Evolutionary conservation across 208 protist species (phyloP).

Genomic region (Jaenimonas drosophilae): DNA sequence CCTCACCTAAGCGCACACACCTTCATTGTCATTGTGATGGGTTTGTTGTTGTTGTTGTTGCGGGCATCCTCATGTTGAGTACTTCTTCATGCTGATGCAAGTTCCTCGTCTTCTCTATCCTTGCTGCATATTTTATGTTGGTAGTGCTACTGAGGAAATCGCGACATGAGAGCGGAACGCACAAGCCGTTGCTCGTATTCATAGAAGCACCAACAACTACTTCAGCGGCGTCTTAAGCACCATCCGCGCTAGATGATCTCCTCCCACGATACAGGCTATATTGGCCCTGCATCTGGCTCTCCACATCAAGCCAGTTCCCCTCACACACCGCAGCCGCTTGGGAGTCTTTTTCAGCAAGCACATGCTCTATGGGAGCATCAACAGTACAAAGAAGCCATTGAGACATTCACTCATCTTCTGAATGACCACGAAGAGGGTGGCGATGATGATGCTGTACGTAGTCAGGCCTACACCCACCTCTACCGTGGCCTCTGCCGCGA

Average conservation of each 20-base stretch:
- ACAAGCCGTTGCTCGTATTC: slow-evolving; percentile 1
- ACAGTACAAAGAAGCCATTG: not conserved
- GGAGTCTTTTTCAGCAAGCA: too few relatives aligned
- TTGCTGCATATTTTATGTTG: slow-evolving; percentile 3
- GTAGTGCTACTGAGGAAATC: not conserved
- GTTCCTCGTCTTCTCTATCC: not conserved
- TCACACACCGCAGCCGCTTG: too few relatives aligned
- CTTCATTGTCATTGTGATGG: not conserved
- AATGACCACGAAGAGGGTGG: not conserved
- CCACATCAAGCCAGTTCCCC: too few relatives aligned
- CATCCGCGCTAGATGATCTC: too few relatives aligned
- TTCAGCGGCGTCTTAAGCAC: too few relatives aligned
- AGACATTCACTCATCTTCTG: slow-evolving; percentile 8
- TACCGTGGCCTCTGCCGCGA: slow-evolving; percentile 42
- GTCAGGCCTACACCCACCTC: slow-evolving; percentile 9
- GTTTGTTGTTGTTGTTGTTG: not conserved
- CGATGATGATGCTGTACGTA: slow-evolving; percentile 3
- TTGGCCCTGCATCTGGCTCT: too few relatives aligned
- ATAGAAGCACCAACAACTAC: not conserved
- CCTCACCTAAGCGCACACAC: not conserved
- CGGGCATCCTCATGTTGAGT: not conserved
- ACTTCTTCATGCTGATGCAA: too few relatives aligned
- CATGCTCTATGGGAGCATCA: too few relatives aligned
- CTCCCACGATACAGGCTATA: too few relatives aligned
- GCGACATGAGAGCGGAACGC: not conserved